Evolutionary conservation across 768 basidiomycete species (phyloP).

Genomic region (Tulasnella sp.): DNA sequence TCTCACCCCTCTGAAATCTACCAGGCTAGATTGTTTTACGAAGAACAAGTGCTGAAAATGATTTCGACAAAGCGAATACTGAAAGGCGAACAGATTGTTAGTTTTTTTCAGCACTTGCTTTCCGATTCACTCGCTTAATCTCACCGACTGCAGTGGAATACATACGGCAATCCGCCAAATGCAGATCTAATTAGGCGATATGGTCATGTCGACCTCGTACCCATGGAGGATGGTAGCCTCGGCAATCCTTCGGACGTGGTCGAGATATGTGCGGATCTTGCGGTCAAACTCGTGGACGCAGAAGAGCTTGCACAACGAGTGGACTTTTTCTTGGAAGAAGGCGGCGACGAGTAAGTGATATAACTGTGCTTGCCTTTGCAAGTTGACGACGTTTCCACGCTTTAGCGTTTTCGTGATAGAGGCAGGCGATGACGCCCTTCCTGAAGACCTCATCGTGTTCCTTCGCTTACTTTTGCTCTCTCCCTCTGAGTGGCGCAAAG

Average conservation of each 20-base stretch:
- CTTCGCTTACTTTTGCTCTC: slow-evolving; percentile 58
- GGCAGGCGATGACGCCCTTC: slow-evolving; percentile 47
- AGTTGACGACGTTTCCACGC: slow-evolving; percentile 1
- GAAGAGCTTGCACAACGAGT: slow-evolving; percentile 53
- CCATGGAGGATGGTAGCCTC: slow-evolving; percentile 42
- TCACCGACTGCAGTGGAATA: slow-evolving; percentile 68
- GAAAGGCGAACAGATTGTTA: slow-evolving; percentile 82
- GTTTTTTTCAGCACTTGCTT: slow-evolving; percentile 33
- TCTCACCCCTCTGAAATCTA: slow-evolving; percentile 20
- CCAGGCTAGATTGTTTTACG: slow-evolving; percentile 83
- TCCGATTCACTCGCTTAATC: neutral
- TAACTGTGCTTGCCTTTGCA: slow-evolving; percentile 28
- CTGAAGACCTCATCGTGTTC: slow-evolving; percentile 59
- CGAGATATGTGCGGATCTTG: slow-evolving; percentile 69
- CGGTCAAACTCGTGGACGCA: slow-evolving; percentile 46
- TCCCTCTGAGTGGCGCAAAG: slow-evolving; percentile 56
- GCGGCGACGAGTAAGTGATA: slow-evolving; percentile 70
- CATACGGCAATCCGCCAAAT: slow-evolving; percentile 91
- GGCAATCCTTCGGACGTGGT: slow-evolving; percentile 81
- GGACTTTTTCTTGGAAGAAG: slow-evolving; percentile 91
- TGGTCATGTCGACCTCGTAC: slow-evolving; percentile 82
- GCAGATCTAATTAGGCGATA: slow-evolving; percentile 90
- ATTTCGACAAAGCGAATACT: slow-evolving; percentile 68
- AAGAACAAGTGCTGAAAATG: slow-evolving; percentile 70
- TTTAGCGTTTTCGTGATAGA: slow-evolving; percentile 56